A percentile compares a stretch with the other conserved stretches of the same genome.
phyloP scores from a whole-genome alignment of 2,329 filamentous ascomycete genomes.

The Cladophialophora carrionii region DNA sequence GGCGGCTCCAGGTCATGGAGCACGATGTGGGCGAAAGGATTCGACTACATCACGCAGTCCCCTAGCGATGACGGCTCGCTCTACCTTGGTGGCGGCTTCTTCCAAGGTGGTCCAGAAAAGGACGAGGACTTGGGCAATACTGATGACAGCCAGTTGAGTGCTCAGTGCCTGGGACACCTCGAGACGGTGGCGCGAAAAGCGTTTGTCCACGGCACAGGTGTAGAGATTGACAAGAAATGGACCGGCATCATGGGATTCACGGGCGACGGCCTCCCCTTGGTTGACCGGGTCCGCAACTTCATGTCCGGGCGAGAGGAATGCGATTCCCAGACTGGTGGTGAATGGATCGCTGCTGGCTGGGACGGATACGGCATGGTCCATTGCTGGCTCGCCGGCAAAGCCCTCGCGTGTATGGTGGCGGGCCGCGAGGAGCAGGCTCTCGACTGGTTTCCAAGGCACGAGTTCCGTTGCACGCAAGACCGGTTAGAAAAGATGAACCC shows the following conservation, averaged over 20 bases:
- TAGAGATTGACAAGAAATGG: conserved; percentile 38
- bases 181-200: conserved; percentile 21
- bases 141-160: conserved; percentile 41
- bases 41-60: conserved; percentile 36
- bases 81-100: conserved; percentile 30
- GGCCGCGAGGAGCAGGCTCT: conserved; percentile 27
- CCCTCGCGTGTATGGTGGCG: conserved; percentile 37
- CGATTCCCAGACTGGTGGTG: conserved; percentile 26
- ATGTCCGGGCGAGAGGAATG: conserved; percentile 29
- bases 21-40: conserved; percentile 29
- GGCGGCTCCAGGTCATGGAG: conserved; percentile 36
- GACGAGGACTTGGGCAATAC: conserved; percentile 44
- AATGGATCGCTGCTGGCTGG: conserved; percentile 43
- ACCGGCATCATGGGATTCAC: conserved; percentile 43
- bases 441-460: conserved; percentile 30
- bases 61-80: conserved; percentile 31
- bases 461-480: conserved; percentile 29
- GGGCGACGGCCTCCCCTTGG: conserved; percentile 40
- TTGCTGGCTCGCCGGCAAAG: conserved; percentile 40
- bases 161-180: conserved; percentile 29
- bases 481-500: conserved; percentile 28
- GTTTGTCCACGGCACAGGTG: conserved; percentile 19
- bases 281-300: conserved; percentile 36
- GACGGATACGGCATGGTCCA: conserved; percentile 43
- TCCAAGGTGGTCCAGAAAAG: conserved; percentile 42